Conservation (phyloP, 192 early-diverging fungal species). For the Linnemannia exigua region DNA sequence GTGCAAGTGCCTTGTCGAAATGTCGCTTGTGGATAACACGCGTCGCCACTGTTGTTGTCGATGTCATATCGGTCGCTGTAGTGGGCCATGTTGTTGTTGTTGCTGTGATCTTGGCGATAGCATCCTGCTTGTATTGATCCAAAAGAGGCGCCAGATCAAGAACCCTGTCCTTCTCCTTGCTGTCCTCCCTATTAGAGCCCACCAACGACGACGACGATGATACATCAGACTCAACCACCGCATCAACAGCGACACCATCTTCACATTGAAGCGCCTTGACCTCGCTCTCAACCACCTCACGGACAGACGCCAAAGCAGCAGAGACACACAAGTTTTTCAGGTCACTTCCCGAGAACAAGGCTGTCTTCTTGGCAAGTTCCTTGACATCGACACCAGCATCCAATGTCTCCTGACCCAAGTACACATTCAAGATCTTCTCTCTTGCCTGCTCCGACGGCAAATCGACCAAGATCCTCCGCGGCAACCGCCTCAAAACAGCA, state of each 20-base stretch:
- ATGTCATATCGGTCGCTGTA: not conserved
- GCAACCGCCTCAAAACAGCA: conserved; percentile 93
- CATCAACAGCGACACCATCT: not conserved
- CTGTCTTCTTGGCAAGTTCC: conserved; percentile 77
- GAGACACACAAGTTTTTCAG: conserved; percentile 95
- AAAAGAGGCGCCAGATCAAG: conserved; percentile 44
- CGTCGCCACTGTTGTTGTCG: conserved; percentile 12
- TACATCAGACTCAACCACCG: not conserved
- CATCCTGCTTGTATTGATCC: conserved; percentile 32
- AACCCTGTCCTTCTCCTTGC: conserved; percentile 10
- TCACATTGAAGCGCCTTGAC: conserved; percentile 9
- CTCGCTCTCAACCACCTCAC: conserved; percentile 71
- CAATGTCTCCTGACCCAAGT: conserved; percentile 85
- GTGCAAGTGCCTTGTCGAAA: conserved; percentile 87
- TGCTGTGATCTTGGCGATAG: conserved; percentile 10
- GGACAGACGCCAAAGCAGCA: conserved; percentile 78
- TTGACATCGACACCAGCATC: conserved; percentile 68
- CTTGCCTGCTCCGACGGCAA: conserved; percentile 86
- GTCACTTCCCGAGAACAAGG: conserved; percentile 94
- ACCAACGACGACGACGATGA: not conserved
- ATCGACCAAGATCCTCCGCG: conserved; percentile 93
- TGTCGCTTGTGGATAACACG: conserved; percentile 70
- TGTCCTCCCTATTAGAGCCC: conserved; percentile 1
- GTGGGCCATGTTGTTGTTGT: not conserved
- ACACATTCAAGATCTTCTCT: conserved; percentile 78